Base-by-base conservation (phyloP, 495 filamentous ascomycete genomes). In the Cudoniella acicularis region DNA sequence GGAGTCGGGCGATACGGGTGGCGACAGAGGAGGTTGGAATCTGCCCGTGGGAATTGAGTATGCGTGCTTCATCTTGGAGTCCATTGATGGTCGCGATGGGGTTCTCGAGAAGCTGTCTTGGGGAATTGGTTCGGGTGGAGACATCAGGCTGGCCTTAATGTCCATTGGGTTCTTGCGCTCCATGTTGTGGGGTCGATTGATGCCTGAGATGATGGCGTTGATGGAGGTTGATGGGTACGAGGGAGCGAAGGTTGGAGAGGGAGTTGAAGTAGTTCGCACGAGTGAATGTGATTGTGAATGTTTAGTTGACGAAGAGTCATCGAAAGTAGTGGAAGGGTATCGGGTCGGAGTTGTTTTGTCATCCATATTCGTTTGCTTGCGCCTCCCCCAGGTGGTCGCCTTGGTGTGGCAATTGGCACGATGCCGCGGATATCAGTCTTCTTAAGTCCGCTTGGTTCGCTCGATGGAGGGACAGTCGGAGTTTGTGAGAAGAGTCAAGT, bases 1-100 rank as follows among this genome's bases (percentile, higher is more conserved):
- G 22, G 75, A 76, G 52, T 80, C 82, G 11, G 88, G 88, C 22
- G 88, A 91, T 41, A 88, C 80, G 8, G 88, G 88, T 64, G 88
- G 88, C 42, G 88, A 90, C 27, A 87, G 80, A 24, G 86, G 74
- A 11, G 80, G 74, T 25, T 73, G 73, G 67, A 75, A 70, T 71
- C 70, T 70, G 61, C 78, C 76, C 59, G 82, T 77, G 20, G 78
- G 46, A 36, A 42, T 55, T 20, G 78, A 50, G 30, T 53, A 50
- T 76, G 73, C 18, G 76, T 63, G 52, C 72, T 82, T 70, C 73
- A 75, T 64, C 73, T 77, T 65, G 66, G 69, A 63, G 57, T 63
- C 64, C 71, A 72, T 46, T 68, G 75, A 49, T 66, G 75, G 61
- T 63, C 67, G 17, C 20, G 56, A 47, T 49, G 69, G 68, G 20